phyloP scores from a whole-genome alignment of 2,329 filamentous ascomycete genomes.

The Cordyceps tenuipes region DNA sequence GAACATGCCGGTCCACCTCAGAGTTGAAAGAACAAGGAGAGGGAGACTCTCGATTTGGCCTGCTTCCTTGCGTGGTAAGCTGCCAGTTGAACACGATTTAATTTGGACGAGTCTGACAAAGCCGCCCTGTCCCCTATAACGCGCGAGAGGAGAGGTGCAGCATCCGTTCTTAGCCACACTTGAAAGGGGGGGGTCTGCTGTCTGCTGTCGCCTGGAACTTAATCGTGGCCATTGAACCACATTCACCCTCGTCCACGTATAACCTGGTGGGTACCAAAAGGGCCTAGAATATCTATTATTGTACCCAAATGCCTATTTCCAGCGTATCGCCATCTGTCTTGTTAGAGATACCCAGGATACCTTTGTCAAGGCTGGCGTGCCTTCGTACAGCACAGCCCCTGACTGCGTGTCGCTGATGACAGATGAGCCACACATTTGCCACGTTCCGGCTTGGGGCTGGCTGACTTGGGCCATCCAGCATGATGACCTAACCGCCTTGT shows the following conservation, averaged over 20 bases:
- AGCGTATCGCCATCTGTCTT: too few relatives aligned
- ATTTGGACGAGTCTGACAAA: background rate
- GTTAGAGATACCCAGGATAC: background rate
- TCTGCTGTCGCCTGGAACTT: background rate
- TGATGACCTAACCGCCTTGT: background rate
- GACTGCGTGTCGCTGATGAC: background rate
- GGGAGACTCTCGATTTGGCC: background rate
- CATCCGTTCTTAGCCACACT: background rate
- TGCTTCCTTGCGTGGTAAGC: background rate
- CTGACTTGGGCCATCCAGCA: background rate
- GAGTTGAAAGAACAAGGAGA: background rate
- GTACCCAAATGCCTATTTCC: background rate
- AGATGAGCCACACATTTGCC: slow-evolving; percentile 9
- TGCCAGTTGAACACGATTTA: background rate
- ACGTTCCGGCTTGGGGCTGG: slow-evolving; percentile 7
- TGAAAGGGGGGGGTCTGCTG: slow-evolving; percentile 1
- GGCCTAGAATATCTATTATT: too few relatives aligned
- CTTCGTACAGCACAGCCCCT: background rate
- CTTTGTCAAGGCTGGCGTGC: background rate
- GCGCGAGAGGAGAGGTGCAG: background rate
- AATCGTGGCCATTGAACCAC: too few relatives aligned
- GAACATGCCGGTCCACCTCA: background rate
- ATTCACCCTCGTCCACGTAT: too few relatives aligned
- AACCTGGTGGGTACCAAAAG: too few relatives aligned
- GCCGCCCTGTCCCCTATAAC: background rate